Base-by-base conservation (phyloP, 1,139 yeast genomes). In the Diutina ranongensis region DNA sequence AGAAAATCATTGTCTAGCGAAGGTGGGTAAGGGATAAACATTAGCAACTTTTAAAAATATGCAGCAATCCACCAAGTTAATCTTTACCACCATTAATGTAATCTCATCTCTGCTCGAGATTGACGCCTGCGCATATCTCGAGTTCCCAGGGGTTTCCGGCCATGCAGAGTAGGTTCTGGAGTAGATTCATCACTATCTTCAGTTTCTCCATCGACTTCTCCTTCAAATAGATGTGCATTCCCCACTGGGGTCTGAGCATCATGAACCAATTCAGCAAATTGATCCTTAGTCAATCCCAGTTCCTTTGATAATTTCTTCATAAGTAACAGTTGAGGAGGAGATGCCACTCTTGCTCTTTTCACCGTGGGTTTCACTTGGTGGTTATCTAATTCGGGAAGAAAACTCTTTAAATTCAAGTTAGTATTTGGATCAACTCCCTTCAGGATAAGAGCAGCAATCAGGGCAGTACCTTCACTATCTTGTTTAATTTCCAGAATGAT, bases 401-500 rank as follows among this genome's bases (percentile, higher is more conserved):
- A 22, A 15, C 31, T 22, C 20, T 59, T 63, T 5, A 65, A 64
- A 50, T 67, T 68, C 48, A 72, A 58, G 50, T 67, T 65, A 49
- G 58, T 63, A 47, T 58, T 60, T 1, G 76, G 72, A 52, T 72
- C 73, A 44, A 71, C 49, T 13, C 61, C 60, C 49, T 71, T 65
- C 16, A 62, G 63, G 49, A 61, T 60, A 50, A 81, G 62, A 46
- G 62, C 67, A 45, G 62, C 59, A 18, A 76, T 52, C 33, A 78
- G 71, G 4, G 64, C 64, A 40, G 73, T 52, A 0, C 84, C 82
- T 47, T 68, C 72, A 18, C 72, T 72, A 52, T 81, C 85, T 56
- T 81, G 88, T 48, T 76, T 80, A 16, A 66, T 68, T 31, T 69
- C 74, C 0, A 77, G 76, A 22, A 81, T 57, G 1, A 78, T 67